phyloP scores from a whole-genome alignment of 441 rosid genomes.

The Adansonia gregorii region DNA sequence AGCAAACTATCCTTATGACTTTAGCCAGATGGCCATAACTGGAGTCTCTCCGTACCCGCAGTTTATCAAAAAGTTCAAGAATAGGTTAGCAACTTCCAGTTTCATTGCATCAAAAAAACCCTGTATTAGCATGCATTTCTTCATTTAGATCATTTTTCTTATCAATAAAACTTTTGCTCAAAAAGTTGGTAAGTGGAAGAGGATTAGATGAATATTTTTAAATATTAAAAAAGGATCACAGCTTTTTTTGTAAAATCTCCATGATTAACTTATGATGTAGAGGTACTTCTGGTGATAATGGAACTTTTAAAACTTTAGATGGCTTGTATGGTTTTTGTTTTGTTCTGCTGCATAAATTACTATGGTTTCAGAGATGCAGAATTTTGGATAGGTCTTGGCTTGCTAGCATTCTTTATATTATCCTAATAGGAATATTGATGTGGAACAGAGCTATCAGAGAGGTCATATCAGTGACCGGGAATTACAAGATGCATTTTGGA shows the following conservation, averaged over 20 bases:
- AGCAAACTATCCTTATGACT: slow-evolving; percentile 11
- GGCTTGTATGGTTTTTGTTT: not conserved
- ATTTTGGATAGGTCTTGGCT: slow-evolving; percentile 1
- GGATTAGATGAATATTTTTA: too few species aligned
- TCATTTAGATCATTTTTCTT: not conserved
- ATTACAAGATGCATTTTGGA: slow-evolving; percentile 56
- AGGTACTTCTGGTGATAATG: not conserved
- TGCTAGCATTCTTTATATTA: slow-evolving; percentile 21
- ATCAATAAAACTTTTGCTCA: not conserved
- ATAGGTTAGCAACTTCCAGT: not conserved
- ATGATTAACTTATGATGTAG: slow-evolving; percentile 4
- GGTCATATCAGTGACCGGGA: slow-evolving; percentile 61
- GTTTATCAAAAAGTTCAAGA: not conserved
- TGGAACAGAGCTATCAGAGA: slow-evolving; percentile 63
- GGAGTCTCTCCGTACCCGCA: not conserved
- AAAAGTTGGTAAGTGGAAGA: too few species aligned
- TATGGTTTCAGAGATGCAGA: not conserved
- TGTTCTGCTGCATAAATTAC: not conserved
- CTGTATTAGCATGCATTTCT: not conserved
- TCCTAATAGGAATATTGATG: slow-evolving; percentile 24
- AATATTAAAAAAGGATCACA: not conserved
- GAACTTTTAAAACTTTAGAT: not conserved
- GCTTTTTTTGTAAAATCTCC: not conserved
- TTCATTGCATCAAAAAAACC: not conserved
- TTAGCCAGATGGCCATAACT: not conserved